Evolutionary conservation across 106 monocot species (phyloP).

Genomic region (Dendrobium nobile): DNA sequence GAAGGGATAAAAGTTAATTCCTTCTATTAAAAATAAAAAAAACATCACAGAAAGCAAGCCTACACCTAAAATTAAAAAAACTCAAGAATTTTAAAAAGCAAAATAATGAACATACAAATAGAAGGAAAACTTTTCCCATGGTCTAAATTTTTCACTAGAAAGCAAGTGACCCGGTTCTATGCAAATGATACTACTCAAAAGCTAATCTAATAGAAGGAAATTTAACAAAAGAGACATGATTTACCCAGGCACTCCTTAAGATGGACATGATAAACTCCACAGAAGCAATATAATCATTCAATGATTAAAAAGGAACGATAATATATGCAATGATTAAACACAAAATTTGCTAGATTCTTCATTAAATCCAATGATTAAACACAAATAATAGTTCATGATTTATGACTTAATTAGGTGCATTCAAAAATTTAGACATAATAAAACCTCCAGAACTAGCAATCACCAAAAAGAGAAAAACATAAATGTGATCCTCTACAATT

Average conservation of each 20-base stretch:
- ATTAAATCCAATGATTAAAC: background rate
- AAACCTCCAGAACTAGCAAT: background rate
- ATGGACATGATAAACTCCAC: background rate
- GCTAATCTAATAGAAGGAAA: background rate
- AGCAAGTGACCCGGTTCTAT: background rate
- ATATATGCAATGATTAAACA: background rate
- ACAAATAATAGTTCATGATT: background rate
- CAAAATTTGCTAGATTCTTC: background rate
- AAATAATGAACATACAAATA: background rate
- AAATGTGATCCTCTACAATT: background rate
- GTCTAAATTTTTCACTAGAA: background rate
- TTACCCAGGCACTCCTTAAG: background rate
- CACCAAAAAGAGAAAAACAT: background rate
- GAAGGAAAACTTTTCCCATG: background rate
- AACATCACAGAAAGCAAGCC: background rate
- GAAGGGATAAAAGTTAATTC: conserved; percentile 1
- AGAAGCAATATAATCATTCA: background rate
- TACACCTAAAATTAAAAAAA: background rate
- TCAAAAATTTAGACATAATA: background rate
- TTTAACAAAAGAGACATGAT: background rate
- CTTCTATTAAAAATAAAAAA: background rate
- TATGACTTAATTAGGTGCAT: background rate
- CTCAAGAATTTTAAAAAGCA: background rate
- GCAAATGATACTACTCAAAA: background rate
- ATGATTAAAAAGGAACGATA: background rate